phyloP scores from a whole-genome alignment of 371 early-diverging fungal genomes.

The Syncephalastrum contaminatum region DNA sequence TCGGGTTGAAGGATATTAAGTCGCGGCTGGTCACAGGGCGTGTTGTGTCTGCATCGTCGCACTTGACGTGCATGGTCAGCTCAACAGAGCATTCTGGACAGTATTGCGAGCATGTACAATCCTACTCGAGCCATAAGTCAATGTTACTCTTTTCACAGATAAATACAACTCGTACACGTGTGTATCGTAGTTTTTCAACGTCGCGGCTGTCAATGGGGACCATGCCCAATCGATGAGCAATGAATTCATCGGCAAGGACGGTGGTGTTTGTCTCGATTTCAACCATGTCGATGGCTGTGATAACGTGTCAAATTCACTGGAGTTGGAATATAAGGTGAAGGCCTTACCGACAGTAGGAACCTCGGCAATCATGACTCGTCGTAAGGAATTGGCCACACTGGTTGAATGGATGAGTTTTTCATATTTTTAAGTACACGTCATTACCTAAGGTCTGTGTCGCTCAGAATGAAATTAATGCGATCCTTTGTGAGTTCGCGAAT shows the following conservation, averaged over 20 bases:
- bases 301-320: background rate
- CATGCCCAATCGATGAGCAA: conserved; percentile 98
- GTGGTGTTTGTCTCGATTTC: conserved; percentile 95
- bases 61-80: conserved; percentile 82
- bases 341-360: conserved; percentile 91
- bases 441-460: conserved; percentile 79
- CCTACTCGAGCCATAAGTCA: conserved; percentile 38
- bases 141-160: background rate
- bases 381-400: conserved; percentile 94
- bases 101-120: conserved; percentile 89
- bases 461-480: conserved; percentile 71
- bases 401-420: background rate
- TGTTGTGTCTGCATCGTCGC: conserved; percentile 68
- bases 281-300: conserved; percentile 96
- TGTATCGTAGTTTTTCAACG: conserved; percentile 81
- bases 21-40: conserved; percentile 81
- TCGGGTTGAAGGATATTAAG: conserved; percentile 74
- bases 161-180: conserved; percentile 53
- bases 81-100: conserved; percentile 93
- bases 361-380: conserved; percentile 97
- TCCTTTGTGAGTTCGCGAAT: conserved; percentile 71
- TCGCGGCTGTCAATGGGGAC: conserved; percentile 88
- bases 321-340: background rate
- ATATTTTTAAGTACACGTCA: background rate
- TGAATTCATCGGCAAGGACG: conserved; percentile 97